These are phyloP conservation scores for Corrigiola litoralis DNA, from an alignment of 179 eudicot genomes.

Conservation along the genomic window DNA sequence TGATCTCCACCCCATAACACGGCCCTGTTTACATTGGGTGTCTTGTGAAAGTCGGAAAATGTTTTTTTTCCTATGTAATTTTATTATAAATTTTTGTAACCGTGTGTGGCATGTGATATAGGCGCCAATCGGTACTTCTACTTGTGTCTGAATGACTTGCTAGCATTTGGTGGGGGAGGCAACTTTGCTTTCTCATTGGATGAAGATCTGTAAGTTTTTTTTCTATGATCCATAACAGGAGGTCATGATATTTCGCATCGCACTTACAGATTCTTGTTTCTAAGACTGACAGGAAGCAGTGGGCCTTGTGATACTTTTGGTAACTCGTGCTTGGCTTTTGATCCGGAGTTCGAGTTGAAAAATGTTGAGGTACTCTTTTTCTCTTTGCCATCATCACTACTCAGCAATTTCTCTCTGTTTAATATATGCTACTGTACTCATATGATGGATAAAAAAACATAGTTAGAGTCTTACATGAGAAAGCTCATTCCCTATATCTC, in stretches of 20 bases:
- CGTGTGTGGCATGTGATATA: slow-evolving; percentile 23
- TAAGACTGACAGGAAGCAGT: slow-evolving; percentile 83
- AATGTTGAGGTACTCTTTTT: slow-evolving; percentile 77
- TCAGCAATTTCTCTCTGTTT: background rate
- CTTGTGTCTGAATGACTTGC: slow-evolving; percentile 69
- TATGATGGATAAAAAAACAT: background rate
- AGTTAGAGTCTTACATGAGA: no score
- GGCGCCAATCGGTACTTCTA: slow-evolving; percentile 87
- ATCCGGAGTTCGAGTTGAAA: slow-evolving; percentile 70
- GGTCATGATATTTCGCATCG: background rate
- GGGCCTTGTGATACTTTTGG: slow-evolving; percentile 97
- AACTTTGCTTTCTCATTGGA: slow-evolving; percentile 75
- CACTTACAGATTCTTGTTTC: slow-evolving; percentile 11
- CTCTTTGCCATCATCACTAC: background rate
- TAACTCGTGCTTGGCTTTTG: slow-evolving; percentile 74
- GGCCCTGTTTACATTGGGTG: no score
- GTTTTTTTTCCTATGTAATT: no score
- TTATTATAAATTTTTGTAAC: slow-evolving; percentile 6
- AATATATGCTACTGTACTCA: background rate
- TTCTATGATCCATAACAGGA: background rate
- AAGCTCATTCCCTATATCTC: no score
- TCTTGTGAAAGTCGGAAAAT: no score
- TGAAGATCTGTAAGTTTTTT: slow-evolving; percentile 75
- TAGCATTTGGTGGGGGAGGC: slow-evolving; percentile 95
- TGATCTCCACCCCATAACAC: no score